Evolutionary conservation across 2,329 filamentous ascomycete genomes (phyloP), one percentile per base, ranked within the genome.

Genomic region (Metarhizium guizhouense): DNA sequence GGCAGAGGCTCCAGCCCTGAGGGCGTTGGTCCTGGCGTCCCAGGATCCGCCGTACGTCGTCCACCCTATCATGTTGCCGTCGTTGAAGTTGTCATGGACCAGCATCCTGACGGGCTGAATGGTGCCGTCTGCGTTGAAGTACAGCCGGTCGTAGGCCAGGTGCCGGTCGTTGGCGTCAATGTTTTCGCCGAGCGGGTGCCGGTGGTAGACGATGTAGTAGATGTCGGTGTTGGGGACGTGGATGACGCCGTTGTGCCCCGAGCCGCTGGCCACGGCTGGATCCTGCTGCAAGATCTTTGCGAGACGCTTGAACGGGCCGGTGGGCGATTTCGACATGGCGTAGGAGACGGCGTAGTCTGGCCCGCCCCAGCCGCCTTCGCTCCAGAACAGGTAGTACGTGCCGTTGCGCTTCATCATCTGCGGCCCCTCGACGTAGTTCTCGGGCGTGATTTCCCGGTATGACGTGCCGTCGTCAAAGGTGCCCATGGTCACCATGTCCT

Each of bases 161-260:
- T 74, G 70, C 3, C 76, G 74, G 61, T 78, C 73, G 57, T 79
- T 75, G 38, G 70, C 71, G 54, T 72, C 53, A n/a, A 57, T 70
- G 1, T 68, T 71, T 50, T 77, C 73, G 57, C 72, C 70, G 3
- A 76, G 67, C 7, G 71, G 72, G 36, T 64, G 64, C 1, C 76
- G 75, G 60, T 78, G 76, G 56, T 77, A 78, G 0, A 70, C 69
- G 14, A 78, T 76, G 61, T 74, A 76, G 70, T 74, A 77, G 30
- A 74, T 69, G 58, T 77, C 74, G 2, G 74, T 74, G 0, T 68
- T 70, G 0, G 74, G 75, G 2, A 77, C 68, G 54, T 74, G 72
- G 34, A 76, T 64, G 30, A 76, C 69, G 14, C 71, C 74, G 61
- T 74, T 72, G 59, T 75, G 72, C 0, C 74, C 75, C 0, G 74